These are phyloP conservation scores for Ceriops tagal DNA, from an alignment of 345 rosid genomes.

Conservation along the genomic window DNA sequence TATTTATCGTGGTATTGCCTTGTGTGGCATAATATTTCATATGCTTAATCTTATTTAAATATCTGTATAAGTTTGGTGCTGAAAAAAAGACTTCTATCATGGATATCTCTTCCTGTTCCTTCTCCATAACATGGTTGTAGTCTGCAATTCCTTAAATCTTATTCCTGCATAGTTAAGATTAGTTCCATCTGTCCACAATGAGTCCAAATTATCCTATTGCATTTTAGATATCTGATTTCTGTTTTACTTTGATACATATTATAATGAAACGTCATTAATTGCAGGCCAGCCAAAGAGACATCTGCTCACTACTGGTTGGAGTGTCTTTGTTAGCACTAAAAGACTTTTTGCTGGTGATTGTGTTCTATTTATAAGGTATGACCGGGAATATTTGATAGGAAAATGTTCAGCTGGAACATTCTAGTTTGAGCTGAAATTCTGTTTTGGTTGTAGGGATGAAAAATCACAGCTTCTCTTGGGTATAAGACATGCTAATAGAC, in stretches of 20 bases:
- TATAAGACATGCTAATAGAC: constrained; percentile 78
- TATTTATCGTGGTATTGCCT: constrained; percentile 52
- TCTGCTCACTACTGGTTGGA: constrained; percentile 92
- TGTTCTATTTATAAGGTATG: constrained; percentile 85
- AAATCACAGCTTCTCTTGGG: constrained; percentile 89
- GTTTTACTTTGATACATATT: neutral
- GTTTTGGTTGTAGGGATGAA: constrained; percentile 63
- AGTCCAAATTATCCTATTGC: neutral
- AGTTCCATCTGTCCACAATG: neutral
- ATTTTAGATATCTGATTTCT: no score
- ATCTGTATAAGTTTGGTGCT: neutral
- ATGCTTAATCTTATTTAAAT: neutral
- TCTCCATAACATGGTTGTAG: neutral
- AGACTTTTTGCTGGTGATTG: constrained; percentile 94
- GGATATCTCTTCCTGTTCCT: neutral
- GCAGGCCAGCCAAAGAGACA: constrained; percentile 93
- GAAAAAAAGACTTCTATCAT: neutral
- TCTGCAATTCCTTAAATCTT: neutral
- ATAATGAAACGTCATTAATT: constrained; percentile 13
- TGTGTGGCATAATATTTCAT: neutral
- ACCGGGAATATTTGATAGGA: neutral
- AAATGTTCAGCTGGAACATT: constrained; percentile 13
- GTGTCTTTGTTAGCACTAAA: constrained; percentile 88
- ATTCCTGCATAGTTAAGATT: neutral
- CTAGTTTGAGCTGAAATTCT: constrained; percentile 12